Conservation (phyloP, 2,329 filamentous ascomycete species). For the Trichophyton mentagrophytes region DNA sequence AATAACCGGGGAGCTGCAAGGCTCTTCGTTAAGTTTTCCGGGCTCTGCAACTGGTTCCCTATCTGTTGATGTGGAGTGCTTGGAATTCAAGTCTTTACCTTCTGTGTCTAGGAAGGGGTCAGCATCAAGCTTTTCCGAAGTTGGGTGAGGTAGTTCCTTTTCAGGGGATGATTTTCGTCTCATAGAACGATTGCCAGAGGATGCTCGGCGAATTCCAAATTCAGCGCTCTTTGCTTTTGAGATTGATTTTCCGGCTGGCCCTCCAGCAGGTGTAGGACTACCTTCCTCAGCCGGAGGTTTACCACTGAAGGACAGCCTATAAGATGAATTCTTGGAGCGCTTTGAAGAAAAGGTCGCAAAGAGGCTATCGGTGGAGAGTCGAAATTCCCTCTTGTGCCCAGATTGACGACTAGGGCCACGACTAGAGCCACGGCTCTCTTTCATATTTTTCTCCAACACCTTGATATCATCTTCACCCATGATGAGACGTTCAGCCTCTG, state of each 20-base stretch:
- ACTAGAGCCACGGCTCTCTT: not conserved
- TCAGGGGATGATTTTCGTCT: not conserved
- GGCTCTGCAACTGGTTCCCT: not conserved
- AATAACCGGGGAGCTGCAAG: not conserved
- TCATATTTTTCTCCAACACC: not conserved
- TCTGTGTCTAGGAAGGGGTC: not conserved
- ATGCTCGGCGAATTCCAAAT: conserved; percentile 4
- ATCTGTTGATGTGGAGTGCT: not conserved
- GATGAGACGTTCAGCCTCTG: conserved; percentile 15
- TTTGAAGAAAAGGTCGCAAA: conserved; percentile 10
- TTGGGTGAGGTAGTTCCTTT: not conserved
- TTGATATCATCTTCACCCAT: conserved; percentile 10
- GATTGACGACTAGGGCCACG: conserved; percentile 1
- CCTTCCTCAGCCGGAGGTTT: not conserved
- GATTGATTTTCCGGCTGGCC: not conserved
- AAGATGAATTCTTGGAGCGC: conserved; percentile 7
- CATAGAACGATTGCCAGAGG: not conserved
- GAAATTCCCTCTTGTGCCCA: conserved; percentile 9
- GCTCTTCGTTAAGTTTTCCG: not conserved
- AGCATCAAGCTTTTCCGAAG: not conserved
- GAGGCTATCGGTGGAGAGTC: conserved; percentile 13
- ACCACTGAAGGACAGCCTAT: conserved; percentile 8
- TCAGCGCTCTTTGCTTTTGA: conserved; percentile 9
- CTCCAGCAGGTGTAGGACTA: not conserved
- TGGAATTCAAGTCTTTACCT: not conserved